A percentile compares a stretch with the other conserved stretches of the same genome.
These are phyloP conservation scores for Bremia lactucae DNA, from an alignment of 352 stramenopile species.

Conservation along the genomic window DNA sequence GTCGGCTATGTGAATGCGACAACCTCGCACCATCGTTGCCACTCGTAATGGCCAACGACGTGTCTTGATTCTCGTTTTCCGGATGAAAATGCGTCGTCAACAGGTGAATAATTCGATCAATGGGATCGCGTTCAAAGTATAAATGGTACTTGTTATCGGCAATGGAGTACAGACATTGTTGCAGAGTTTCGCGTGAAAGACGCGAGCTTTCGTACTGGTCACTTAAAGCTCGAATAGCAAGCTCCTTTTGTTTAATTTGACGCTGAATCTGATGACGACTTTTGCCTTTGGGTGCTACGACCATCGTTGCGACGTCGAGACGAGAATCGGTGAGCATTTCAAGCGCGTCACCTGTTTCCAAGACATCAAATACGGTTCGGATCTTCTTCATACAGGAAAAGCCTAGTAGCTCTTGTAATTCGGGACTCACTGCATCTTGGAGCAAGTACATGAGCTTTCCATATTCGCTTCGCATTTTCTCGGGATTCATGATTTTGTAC, in stretches of 20 bases:
- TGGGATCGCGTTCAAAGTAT: slow-evolving; percentile 94
- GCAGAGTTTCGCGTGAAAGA: slow-evolving; percentile 76
- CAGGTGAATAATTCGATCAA: slow-evolving; percentile 91
- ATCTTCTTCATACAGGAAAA: slow-evolving; percentile 79
- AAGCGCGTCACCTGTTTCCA: slow-evolving; percentile 60
- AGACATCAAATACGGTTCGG: slow-evolving; percentile 85
- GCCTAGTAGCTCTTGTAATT: slow-evolving; percentile 77
- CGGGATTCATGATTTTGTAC: slow-evolving; percentile 98
- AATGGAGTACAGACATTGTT: slow-evolving; percentile 94
- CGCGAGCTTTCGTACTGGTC: slow-evolving; percentile 44
- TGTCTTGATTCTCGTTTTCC: slow-evolving; percentile 51
- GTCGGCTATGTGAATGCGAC: slow-evolving; percentile 89
- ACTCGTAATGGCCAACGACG: slow-evolving; percentile 88
- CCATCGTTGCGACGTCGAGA: slow-evolving; percentile 90
- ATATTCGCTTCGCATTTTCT: slow-evolving; percentile 96
- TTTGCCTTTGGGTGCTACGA: slow-evolving; percentile 89
- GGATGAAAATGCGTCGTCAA: slow-evolving; percentile 83
- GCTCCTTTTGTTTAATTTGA: slow-evolving; percentile 90
- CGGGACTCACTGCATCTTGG: slow-evolving; percentile 82
- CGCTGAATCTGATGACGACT: slow-evolving; percentile 81
- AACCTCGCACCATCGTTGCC: slow-evolving; percentile 89
- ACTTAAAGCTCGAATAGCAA: slow-evolving; percentile 82
- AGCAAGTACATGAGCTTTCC: slow-evolving; percentile 93
- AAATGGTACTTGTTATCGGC: slow-evolving; percentile 96
- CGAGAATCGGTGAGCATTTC: slow-evolving; percentile 76